phyloP scores from a whole-genome alignment of 768 basidiomycete genomes.

The Sporobolomyces phaffii region DNA sequence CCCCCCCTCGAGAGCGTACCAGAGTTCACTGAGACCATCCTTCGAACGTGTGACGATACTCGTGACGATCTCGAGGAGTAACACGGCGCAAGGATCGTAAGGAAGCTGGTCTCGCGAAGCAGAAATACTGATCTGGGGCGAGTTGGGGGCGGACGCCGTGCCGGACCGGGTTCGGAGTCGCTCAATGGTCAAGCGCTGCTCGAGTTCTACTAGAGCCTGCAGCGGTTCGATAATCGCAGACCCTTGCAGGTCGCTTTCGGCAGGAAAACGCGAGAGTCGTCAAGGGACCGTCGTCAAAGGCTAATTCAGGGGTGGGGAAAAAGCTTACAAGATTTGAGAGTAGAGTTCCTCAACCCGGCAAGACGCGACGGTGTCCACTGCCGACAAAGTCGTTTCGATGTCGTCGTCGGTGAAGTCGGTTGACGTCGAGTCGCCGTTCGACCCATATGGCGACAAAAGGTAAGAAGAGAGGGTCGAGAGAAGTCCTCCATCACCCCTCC shows the following conservation, averaged over 20 bases:
- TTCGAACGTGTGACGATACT: conserved; percentile 74
- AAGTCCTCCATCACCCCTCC: conserved; percentile 71
- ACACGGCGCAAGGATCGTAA: conserved; percentile 92
- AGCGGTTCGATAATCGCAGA: conserved; percentile 78
- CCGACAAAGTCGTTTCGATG: conserved; percentile 86
- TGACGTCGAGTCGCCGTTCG: conserved; percentile 44
- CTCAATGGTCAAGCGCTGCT: conserved; percentile 81
- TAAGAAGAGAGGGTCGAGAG: conserved; percentile 91
- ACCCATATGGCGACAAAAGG: conserved; percentile 88
- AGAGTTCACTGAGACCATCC: conserved; percentile 76
- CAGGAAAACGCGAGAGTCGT: neutral
- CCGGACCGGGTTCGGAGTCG: conserved; percentile 44
- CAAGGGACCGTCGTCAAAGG: neutral
- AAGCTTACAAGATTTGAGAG: conserved; percentile 76
- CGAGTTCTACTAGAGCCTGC: conserved; percentile 78
- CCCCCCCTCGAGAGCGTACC: conserved; percentile 53
- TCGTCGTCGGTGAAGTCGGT: conserved; percentile 63
- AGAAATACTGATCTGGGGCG: conserved; percentile 28
- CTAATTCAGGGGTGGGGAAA: neutral
- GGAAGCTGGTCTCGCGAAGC: conserved; percentile 54
- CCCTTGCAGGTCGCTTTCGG: conserved; percentile 69
- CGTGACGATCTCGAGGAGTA: conserved; percentile 89
- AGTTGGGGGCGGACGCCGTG: conserved; percentile 9
- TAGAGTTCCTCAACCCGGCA: conserved; percentile 93
- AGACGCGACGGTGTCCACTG: conserved; percentile 88